phyloP scores from a whole-genome alignment of 495 filamentous ascomycete species.

The Penicillium desertorum region DNA sequence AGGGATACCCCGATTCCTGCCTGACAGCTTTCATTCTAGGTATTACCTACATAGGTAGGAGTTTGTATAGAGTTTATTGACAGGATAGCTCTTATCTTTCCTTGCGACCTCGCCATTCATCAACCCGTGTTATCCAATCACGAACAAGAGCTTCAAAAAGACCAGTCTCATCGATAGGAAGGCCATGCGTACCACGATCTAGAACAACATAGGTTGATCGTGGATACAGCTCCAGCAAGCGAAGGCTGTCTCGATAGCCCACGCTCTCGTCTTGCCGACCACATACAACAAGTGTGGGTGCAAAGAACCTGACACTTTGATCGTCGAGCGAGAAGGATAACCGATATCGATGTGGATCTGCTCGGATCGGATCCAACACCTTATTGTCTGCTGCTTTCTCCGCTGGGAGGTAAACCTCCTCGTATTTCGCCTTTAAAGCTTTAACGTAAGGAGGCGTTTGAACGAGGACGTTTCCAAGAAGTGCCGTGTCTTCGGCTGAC shows the following conservation, averaged over 20 bases:
- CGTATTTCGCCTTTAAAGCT: constrained; percentile 29
- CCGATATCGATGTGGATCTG: constrained; percentile 29
- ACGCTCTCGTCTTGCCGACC: constrained; percentile 32
- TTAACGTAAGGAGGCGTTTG: constrained; percentile 32
- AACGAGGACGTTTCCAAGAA: constrained; percentile 30
- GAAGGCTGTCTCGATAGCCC: constrained; percentile 35
- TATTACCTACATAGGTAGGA: no score
- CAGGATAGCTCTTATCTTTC: constrained; percentile 8
- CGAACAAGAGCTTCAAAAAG: constrained; percentile 35
- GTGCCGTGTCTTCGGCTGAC: constrained; percentile 24
- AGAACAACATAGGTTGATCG: constrained; percentile 33
- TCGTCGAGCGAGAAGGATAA: constrained; percentile 25
- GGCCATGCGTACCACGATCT: constrained; percentile 34
- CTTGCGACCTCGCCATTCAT: constrained; percentile 24
- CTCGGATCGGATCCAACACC: constrained; percentile 32
- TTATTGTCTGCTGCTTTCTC: constrained; percentile 23
- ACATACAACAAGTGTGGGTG: constrained; percentile 33
- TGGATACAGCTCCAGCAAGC: constrained; percentile 35
- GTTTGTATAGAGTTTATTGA: neutral
- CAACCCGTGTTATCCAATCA: constrained; percentile 30
- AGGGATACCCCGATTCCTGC: neutral
- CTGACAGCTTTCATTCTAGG: no score
- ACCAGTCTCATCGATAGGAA: constrained; percentile 33
- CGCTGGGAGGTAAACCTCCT: constrained; percentile 22
- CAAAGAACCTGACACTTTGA: constrained; percentile 27